Evolutionary conservation across 805 yeast species (phyloP).

Genomic region (Kuraishia hungarica): DNA sequence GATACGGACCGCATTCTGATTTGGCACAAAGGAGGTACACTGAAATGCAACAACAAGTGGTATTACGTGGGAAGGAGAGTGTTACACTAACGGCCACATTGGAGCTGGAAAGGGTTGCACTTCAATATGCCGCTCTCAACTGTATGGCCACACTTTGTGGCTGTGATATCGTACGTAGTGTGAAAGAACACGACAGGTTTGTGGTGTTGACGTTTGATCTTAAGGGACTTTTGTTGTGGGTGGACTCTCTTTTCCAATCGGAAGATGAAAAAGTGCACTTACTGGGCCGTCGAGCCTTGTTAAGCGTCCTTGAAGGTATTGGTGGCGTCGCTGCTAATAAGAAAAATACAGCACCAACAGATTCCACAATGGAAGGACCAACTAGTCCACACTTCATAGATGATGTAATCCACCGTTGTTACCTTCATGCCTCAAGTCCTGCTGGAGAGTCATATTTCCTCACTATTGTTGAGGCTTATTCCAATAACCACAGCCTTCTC

Average conservation of each 20-base stretch:
- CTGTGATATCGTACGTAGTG: constrained; percentile 49
- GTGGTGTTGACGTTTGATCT: constrained; percentile 65
- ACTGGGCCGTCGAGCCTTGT: constrained; percentile 64
- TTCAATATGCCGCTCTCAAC: constrained; percentile 66
- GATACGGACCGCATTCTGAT: constrained; percentile 60
- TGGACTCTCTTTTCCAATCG: constrained; percentile 59
- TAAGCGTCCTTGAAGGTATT: constrained; percentile 39
- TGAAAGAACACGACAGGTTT: constrained; percentile 35
- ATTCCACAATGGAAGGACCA: constrained; percentile 47
- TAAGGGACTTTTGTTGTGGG: constrained; percentile 65
- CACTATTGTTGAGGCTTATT: constrained; percentile 58
- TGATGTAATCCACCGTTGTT: constrained; percentile 68
- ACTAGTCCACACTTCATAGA: constrained; percentile 36
- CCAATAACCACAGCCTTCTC: constrained; percentile 38
- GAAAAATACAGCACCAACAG: too few relatives aligned
- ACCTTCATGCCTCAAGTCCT: constrained; percentile 39
- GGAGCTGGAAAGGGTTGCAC: constrained; percentile 66
- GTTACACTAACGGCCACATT: constrained; percentile 61
- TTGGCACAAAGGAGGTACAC: constrained; percentile 61
- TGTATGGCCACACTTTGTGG: constrained; percentile 79
- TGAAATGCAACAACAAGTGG: constrained; percentile 36
- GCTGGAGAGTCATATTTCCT: constrained; percentile 65
- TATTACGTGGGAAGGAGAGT: constrained; percentile 24
- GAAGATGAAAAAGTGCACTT: constrained; percentile 48
- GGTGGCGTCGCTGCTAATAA: too few relatives aligned